These are phyloP conservation scores for Periconia digitata DNA, from an alignment of 2,329 filamentous ascomycete species.

Conservation along the genomic window DNA sequence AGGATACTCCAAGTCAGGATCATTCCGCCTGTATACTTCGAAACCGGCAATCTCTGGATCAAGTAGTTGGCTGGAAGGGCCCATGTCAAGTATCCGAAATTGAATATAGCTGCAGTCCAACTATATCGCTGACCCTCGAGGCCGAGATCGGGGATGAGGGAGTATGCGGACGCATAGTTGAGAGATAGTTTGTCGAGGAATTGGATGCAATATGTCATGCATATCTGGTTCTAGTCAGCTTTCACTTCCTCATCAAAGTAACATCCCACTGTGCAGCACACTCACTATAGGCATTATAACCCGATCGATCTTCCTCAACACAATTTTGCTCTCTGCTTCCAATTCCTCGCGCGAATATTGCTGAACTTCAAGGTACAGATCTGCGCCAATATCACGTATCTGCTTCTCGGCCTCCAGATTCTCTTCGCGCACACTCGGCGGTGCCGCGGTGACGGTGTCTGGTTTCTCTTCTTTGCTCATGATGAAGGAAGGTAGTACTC, in stretches of 20 bases:
- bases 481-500: no score
- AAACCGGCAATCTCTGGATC: slow-evolving; percentile 40
- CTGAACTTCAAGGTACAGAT: slow-evolving; percentile 49
- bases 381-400: slow-evolving; percentile 48
- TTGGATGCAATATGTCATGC: slow-evolving; percentile 50
- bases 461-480: slow-evolving; percentile 24
- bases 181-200: slow-evolving; percentile 49
- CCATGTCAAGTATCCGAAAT: slow-evolving; percentile 49
- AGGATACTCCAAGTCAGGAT: slow-evolving; percentile 50
- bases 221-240: slow-evolving; percentile 28
- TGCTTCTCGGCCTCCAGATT: slow-evolving; percentile 34
- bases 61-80: slow-evolving; percentile 44
- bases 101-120: slow-evolving; percentile 48
- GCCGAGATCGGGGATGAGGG: slow-evolving; percentile 39
- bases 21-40: slow-evolving; percentile 41
- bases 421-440: slow-evolving; percentile 29
- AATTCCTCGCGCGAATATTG: slow-evolving; percentile 49
- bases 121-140: slow-evolving; percentile 42
- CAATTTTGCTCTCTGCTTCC: slow-evolving; percentile 45
- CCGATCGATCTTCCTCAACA: slow-evolving; percentile 49
- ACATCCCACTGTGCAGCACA: background rate
- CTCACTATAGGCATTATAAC: slow-evolving; percentile 51
- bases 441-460: slow-evolving; percentile 21
- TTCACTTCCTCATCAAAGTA: background rate
- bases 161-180: slow-evolving; percentile 45